A percentile compares a stretch with the other conserved stretches of the same genome.
These are phyloP conservation scores for Fusarium ambrosium DNA, from an alignment of 2,329 filamentous ascomycete genomes.

Conservation along the genomic window DNA sequence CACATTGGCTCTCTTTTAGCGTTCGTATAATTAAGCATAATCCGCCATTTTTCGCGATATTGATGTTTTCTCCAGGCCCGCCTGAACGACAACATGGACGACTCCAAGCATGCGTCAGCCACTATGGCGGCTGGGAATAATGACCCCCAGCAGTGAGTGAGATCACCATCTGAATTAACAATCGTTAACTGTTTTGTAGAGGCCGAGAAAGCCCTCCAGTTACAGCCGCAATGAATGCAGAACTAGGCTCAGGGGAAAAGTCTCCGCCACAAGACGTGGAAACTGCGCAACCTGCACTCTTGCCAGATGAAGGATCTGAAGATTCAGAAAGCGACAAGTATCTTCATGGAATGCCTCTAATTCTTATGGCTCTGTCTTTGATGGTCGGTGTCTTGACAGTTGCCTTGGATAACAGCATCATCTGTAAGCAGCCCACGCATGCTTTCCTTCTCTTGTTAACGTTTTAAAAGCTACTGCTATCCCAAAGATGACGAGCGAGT, in stretches of 20 bases:
- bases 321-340: conserved; percentile 14
- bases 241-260: not conserved
- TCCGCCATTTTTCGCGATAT: not conserved
- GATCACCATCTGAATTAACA: not conserved
- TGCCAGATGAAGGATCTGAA: not conserved
- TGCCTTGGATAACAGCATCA: conserved; percentile 43
- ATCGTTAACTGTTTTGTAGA: not conserved
- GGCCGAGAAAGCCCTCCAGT: not conserved
- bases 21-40: not conserved
- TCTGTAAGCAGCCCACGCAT: not conserved
- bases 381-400: conserved; percentile 40
- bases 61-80: not conserved
- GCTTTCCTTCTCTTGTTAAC: not conserved
- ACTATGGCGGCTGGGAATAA: not conserved
- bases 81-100: not conserved
- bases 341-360: conserved; percentile 25
- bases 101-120: not conserved
- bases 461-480: conserved; percentile 39
- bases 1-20: not conserved
- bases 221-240: not conserved
- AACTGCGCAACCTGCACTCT: not conserved
- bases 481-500: conserved; percentile 44
- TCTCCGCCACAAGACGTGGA: not conserved
- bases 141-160: not conserved
- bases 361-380: conserved; percentile 35